These are phyloP conservation scores for Platismatia glauca DNA, from an alignment of 495 filamentous ascomycete species.

Conservation along the genomic window DNA sequence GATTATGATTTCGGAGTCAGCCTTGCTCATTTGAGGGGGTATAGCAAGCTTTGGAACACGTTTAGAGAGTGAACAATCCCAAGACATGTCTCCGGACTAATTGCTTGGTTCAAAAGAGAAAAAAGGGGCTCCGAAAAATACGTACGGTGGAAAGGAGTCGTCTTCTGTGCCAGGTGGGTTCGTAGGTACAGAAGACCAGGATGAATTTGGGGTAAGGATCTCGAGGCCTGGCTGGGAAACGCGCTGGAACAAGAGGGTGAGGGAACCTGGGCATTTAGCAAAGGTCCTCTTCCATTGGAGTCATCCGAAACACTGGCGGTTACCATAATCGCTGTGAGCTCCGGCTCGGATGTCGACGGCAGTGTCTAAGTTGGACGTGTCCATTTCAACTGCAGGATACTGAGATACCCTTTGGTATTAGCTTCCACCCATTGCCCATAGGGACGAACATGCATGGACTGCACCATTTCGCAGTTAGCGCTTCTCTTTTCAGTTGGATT, in stretches of 20 bases:
- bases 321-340: constrained; percentile 60
- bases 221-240: constrained; percentile 79
- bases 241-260: constrained; percentile 70
- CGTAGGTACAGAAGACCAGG: constrained; percentile 42
- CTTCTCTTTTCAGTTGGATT: background rate
- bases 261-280: constrained; percentile 27
- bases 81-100: too few species aligned
- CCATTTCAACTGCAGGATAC: constrained; percentile 22
- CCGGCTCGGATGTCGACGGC: constrained; percentile 50
- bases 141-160: constrained; percentile 50
- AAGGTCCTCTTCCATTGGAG: background rate
- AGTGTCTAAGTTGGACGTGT: background rate
- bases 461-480: background rate
- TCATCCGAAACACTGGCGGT: constrained; percentile 22
- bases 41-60: too few species aligned
- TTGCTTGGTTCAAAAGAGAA: too few species aligned
- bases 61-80: too few species aligned
- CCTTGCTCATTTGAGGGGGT: too few species aligned
- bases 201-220: constrained; percentile 52
- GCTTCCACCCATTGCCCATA: background rate
- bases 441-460: constrained; percentile 40
- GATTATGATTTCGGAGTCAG: too few species aligned
- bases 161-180: constrained; percentile 36
- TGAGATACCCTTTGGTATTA: constrained; percentile 23
- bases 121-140: too few species aligned